A percentile compares a stretch with the other conserved stretches of the same genome.
Conservation (phyloP, 345 rosid genomes). For the Nasturtium officinale region DNA sequence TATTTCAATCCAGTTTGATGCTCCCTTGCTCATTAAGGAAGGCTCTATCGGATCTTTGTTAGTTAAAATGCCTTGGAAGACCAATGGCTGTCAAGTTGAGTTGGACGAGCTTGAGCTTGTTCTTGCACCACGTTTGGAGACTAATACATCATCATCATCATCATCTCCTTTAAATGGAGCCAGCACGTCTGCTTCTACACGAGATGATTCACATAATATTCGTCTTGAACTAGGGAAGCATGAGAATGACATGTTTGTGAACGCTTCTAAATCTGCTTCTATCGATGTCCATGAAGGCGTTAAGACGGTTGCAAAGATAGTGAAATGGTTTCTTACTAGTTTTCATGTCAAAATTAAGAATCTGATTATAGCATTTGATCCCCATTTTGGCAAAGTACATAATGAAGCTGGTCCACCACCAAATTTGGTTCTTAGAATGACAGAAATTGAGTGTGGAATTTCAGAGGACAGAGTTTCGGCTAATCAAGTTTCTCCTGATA, state of each 20-base stretch:
- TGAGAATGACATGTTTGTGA: conserved; percentile 47
- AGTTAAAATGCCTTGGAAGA: conserved; percentile 84
- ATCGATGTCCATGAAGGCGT: conserved; percentile 94
- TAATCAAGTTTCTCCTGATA: conserved; percentile 46
- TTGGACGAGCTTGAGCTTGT: conserved; percentile 88
- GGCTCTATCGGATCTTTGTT: conserved; percentile 85
- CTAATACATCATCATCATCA: conserved; percentile 19
- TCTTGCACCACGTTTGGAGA: conserved; percentile 55
- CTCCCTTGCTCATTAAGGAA: conserved; percentile 73
- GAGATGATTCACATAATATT: conserved; percentile 40
- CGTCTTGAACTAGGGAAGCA: conserved; percentile 43
- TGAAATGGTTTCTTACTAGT: conserved; percentile 85
- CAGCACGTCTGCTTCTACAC: conserved; percentile 42
- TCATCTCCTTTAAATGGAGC: conserved; percentile 29
- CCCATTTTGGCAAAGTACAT: conserved; percentile 46
- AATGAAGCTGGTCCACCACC: conserved; percentile 42
- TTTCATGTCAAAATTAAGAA: conserved; percentile 73
- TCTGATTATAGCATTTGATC: conserved; percentile 81
- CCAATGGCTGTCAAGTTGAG: conserved; percentile 83
- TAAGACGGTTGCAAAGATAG: conserved; percentile 92
- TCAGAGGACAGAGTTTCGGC: conserved; percentile 55
- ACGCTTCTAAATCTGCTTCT: conserved; percentile 45
- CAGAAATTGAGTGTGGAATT: conserved; percentile 76
- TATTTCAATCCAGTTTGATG: conserved; percentile 57
- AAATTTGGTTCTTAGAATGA: conserved; percentile 68